Evolutionary conservation across 306 rosid species (phyloP).

Genomic region (Cajanus cajan): DNA sequence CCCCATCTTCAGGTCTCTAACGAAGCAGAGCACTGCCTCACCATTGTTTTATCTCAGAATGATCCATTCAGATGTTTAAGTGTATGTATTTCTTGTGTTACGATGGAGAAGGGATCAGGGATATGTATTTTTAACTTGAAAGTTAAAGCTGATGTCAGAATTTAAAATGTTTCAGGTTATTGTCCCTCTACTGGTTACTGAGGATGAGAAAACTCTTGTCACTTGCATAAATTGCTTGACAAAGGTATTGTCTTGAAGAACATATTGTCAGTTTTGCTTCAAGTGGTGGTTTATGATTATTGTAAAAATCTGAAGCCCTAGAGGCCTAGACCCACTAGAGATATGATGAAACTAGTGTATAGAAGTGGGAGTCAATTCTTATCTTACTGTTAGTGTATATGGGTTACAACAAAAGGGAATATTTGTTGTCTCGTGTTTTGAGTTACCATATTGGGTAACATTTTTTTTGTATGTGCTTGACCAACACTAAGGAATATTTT

Average conservation of each 20-base stretch:
- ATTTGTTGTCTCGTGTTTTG: too few species aligned
- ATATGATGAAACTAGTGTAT: too few species aligned
- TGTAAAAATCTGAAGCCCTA: too few species aligned
- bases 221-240: conserved; percentile 88
- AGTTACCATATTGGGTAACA: too few species aligned
- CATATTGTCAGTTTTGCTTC: conserved; percentile 5
- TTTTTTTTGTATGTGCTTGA: too few species aligned
- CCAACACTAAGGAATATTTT: too few species aligned
- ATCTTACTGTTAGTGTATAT: too few species aligned
- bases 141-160: conserved; percentile 2
- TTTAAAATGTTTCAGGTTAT: conserved; percentile 69
- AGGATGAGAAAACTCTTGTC: conserved; percentile 96
- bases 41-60: conserved; percentile 66
- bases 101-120: not conserved
- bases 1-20: conserved; percentile 69
- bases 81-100: conserved; percentile 47
- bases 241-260: conserved; percentile 55
- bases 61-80: conserved; percentile 98
- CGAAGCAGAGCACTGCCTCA: conserved; percentile 95
- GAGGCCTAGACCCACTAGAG: too few species aligned
- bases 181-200: conserved; percentile 82
- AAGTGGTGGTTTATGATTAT: not conserved
- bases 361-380: too few species aligned
- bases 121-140: conserved; percentile 6
- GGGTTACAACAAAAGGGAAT: too few species aligned